These are phyloP conservation scores for Multifurca ochricompacta DNA, from an alignment of 768 basidiomycete genomes.

Conservation along the genomic window DNA sequence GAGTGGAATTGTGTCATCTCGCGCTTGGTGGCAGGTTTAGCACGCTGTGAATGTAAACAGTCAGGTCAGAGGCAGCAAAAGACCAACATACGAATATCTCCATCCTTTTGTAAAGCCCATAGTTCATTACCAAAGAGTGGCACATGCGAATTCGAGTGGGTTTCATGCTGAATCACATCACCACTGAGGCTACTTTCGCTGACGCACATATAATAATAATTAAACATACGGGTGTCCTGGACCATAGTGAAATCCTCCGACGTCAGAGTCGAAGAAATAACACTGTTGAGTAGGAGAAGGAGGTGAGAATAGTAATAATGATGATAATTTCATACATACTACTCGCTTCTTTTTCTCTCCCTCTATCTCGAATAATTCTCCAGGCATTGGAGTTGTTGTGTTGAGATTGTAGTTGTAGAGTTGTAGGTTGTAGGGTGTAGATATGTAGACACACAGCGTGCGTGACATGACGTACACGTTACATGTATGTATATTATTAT, in stretches of 20 bases:
- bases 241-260: conserved; percentile 99
- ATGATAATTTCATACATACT: conserved; percentile 40
- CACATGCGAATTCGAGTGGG: conserved; percentile 99
- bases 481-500: too few species aligned
- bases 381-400: conserved; percentile 26
- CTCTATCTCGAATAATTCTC: conserved; percentile 33
- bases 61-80: neutral
- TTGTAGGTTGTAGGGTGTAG: too few species aligned
- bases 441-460: too few species aligned
- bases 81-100: conserved; percentile 80
- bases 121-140: conserved; percentile 99
- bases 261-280: conserved; percentile 99
- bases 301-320: neutral
- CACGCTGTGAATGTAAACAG: conserved; percentile 50
- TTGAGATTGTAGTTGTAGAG: too few species aligned
- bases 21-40: conserved; percentile 97
- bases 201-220: too few species aligned
- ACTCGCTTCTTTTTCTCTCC: conserved; percentile 86
- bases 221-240: conserved; percentile 78
- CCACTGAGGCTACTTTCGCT: too few species aligned
- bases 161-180: conserved; percentile 76
- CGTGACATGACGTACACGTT: too few species aligned
- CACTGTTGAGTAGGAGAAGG: conserved; percentile 44
- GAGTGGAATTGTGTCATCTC: conserved; percentile 99
- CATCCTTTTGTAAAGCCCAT: conserved; percentile 99